Conservation (phyloP, 179 eudicot species). For the Drosera spatulata region DNA sequence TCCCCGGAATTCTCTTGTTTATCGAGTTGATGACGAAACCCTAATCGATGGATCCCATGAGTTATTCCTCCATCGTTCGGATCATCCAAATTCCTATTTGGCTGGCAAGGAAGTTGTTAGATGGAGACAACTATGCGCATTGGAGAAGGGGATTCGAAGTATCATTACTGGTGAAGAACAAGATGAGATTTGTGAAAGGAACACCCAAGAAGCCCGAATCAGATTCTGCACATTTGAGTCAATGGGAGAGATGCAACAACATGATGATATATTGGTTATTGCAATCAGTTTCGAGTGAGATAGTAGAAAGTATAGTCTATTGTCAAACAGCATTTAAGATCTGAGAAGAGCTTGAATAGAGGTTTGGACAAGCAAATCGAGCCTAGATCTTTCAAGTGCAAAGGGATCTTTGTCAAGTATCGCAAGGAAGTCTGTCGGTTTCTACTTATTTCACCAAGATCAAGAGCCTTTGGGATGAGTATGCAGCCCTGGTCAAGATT, state of each 20-base stretch:
- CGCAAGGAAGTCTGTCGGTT: background rate
- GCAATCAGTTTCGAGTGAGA: background rate
- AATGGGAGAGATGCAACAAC: background rate
- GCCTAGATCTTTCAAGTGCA: background rate
- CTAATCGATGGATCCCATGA: no score
- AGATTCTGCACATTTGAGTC: background rate
- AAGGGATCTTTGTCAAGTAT: background rate
- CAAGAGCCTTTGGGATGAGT: slow-evolving; percentile 1
- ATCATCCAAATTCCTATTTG: no score
- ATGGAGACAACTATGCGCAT: no score
- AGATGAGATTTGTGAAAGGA: no score
- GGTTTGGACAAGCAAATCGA: slow-evolving; percentile 2
- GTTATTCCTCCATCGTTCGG: no score
- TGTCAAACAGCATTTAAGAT: background rate
- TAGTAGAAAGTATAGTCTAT: background rate
- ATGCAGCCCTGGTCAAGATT: no score
- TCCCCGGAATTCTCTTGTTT: no score
- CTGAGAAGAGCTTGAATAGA: background rate
- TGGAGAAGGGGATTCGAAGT: no score
- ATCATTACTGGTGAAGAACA: no score
- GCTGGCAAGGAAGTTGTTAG: no score
- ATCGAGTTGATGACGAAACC: no score
- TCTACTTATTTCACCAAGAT: background rate
- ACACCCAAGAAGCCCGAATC: no score
- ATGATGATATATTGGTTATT: slow-evolving; percentile 3